Conservation (phyloP, 208 protist genomes). For the Leishmania mexicana region DNA sequence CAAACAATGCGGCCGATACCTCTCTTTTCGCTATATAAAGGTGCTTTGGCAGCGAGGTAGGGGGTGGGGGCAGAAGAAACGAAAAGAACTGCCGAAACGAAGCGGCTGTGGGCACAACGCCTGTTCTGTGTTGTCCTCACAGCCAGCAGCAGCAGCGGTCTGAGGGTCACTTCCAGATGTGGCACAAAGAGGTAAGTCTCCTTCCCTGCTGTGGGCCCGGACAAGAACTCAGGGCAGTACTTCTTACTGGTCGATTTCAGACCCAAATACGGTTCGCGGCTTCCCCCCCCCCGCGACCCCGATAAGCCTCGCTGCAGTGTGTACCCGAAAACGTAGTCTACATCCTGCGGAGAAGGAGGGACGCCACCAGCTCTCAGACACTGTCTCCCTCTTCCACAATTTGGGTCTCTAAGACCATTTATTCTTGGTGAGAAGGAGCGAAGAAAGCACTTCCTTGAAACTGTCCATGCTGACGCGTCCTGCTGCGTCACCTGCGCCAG, state of each 20-base stretch:
- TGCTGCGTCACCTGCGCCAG: slow-evolving; percentile 63
- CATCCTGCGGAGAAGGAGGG: not conserved
- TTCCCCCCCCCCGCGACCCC: not conserved
- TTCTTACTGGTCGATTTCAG: not conserved
- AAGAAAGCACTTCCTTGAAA: slow-evolving; percentile 84
- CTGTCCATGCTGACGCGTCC: slow-evolving; percentile 77
- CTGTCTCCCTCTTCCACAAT: not conserved
- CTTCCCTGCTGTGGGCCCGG: not conserved
- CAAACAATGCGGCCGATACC: not conserved
- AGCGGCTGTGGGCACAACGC: not conserved
- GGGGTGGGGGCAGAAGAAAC: not conserved
- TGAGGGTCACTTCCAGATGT: not conserved
- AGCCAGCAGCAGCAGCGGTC: not conserved
- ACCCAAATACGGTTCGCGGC: not conserved
- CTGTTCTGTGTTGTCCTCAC: not conserved
- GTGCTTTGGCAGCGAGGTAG: not conserved
- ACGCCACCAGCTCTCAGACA: not conserved
- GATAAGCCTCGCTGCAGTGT: not conserved
- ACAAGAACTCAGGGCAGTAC: not conserved
- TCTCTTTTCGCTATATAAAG: not conserved
- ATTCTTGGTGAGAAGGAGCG: slow-evolving; percentile 66
- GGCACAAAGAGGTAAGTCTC: not conserved
- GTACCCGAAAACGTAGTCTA: not conserved
- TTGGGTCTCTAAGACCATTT: slow-evolving; percentile 43
- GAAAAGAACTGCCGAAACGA: not conserved